Conservation (phyloP, 1,139 yeast genomes). For the Nakaseomyces nivariensis region DNA sequence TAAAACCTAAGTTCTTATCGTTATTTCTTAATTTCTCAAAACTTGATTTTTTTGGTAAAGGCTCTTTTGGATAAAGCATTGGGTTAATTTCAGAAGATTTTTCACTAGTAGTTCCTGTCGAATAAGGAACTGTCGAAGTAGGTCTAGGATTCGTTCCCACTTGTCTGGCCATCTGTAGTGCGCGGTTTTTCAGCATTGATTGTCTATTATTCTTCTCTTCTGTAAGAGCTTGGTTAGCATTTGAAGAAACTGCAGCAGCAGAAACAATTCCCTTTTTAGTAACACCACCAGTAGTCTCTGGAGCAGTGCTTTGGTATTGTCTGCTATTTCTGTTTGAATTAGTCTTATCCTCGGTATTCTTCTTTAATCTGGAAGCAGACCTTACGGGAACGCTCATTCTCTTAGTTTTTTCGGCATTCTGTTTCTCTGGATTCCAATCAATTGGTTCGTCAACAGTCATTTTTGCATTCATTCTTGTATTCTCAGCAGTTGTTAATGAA, state of each 20-base stretch:
- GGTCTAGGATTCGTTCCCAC: background rate
- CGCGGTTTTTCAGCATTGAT: constrained; percentile 1
- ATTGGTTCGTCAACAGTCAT: constrained; percentile 31
- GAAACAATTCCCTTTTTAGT: background rate
- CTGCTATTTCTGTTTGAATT: background rate
- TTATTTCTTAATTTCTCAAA: constrained; percentile 38
- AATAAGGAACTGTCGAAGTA: background rate
- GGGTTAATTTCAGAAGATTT: constrained; percentile 4
- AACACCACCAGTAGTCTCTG: constrained; percentile 1
- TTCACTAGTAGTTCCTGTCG: constrained; percentile 1
- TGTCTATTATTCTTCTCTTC: background rate
- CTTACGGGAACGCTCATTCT: constrained; percentile 2
- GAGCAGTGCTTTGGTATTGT: background rate
- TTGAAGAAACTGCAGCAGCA: constrained; percentile 3
- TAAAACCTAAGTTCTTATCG: constrained; percentile 30
- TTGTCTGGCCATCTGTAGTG: background rate
- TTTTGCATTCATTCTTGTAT: constrained; percentile 61
- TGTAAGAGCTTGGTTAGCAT: background rate
- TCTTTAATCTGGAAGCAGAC: background rate
- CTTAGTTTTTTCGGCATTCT: constrained; percentile 2
- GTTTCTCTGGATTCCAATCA: constrained; percentile 2
- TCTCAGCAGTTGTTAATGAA: constrained; percentile 66
- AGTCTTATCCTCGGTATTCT: background rate
- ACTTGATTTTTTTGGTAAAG: constrained; percentile 43
- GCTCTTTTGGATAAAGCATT: constrained; percentile 27